phyloP scores from a whole-genome alignment of 108 stramenopile species.

The Cyclotella choctawhatcheeana region DNA sequence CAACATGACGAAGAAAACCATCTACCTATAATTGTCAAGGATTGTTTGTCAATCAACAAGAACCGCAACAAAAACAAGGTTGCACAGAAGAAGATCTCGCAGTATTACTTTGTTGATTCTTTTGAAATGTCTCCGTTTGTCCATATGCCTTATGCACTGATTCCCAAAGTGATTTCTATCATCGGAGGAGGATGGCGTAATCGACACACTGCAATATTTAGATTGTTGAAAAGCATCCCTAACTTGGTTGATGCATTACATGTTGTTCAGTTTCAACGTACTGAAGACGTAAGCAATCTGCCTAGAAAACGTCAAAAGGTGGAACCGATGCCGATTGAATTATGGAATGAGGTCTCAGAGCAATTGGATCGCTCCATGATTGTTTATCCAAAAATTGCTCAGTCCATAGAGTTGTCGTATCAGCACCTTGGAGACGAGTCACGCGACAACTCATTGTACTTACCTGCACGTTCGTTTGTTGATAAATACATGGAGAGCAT shows the following conservation, averaged over 20 bases:
- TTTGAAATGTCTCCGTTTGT: neutral
- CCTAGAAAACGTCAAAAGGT: too few species aligned
- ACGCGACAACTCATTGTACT: slow-evolving; percentile 42
- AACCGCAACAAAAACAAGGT: neutral
- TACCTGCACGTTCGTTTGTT: slow-evolving; percentile 54
- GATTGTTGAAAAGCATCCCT: neutral
- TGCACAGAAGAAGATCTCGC: neutral
- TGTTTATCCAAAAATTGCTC: slow-evolving; percentile 83
- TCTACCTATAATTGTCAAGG: neutral
- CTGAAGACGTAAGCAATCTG: neutral
- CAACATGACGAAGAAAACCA: neutral
- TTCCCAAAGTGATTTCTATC: neutral
- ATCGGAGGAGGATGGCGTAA: neutral
- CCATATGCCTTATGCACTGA: neutral
- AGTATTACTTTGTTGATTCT: neutral
- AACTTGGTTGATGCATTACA: neutral
- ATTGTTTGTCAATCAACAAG: neutral
- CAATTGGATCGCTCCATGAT: slow-evolving; percentile 72
- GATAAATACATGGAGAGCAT: slow-evolving; percentile 77
- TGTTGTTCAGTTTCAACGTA: neutral
- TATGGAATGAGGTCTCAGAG: slow-evolving; percentile 78
- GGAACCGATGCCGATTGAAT: too few species aligned
- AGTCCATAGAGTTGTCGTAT: slow-evolving; percentile 82
- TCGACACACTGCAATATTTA: neutral
- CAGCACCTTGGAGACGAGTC: too few species aligned